Conservation (phyloP, 306 rosid genomes). For the Sesbania bispinosa region DNA sequence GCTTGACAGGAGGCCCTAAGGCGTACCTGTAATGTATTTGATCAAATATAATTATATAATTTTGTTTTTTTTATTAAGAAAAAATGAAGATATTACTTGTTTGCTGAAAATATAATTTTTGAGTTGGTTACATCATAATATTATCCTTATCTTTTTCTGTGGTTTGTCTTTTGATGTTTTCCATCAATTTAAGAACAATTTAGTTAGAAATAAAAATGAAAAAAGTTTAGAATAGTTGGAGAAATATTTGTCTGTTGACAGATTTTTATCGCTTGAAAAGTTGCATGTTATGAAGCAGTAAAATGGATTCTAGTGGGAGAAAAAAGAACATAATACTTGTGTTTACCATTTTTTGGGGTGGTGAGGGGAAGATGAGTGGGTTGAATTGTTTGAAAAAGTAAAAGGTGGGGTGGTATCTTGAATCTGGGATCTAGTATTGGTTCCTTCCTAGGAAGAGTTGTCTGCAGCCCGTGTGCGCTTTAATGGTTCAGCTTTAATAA, state of each 20-base stretch:
- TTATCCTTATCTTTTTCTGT: background rate
- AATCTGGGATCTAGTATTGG: background rate
- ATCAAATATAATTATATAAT: too few relatives aligned
- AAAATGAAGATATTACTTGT: background rate
- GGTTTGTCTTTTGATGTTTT: background rate
- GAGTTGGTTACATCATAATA: too few relatives aligned
- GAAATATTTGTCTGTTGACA: background rate
- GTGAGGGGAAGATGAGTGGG: background rate
- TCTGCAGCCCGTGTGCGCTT: background rate
- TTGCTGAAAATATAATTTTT: too few relatives aligned
- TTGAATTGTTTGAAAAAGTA: background rate
- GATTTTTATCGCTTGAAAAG: background rate
- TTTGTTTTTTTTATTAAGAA: background rate
- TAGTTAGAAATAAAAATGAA: background rate
- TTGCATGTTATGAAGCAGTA: background rate
- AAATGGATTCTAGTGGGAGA: background rate
- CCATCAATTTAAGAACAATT: background rate
- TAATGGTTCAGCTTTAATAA: background rate
- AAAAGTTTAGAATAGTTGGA: background rate
- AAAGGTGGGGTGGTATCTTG: too few relatives aligned
- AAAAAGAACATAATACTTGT: background rate
- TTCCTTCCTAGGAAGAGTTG: background rate
- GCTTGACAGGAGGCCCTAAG: too few relatives aligned
- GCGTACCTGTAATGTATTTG: too few relatives aligned
- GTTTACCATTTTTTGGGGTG: background rate